Percentiles rank a stretch among this genome's conserved stretches.
Evolutionary conservation across 192 early-diverging fungal species (phyloP).

Genomic region (Rhizoclosmatium sp.): DNA sequence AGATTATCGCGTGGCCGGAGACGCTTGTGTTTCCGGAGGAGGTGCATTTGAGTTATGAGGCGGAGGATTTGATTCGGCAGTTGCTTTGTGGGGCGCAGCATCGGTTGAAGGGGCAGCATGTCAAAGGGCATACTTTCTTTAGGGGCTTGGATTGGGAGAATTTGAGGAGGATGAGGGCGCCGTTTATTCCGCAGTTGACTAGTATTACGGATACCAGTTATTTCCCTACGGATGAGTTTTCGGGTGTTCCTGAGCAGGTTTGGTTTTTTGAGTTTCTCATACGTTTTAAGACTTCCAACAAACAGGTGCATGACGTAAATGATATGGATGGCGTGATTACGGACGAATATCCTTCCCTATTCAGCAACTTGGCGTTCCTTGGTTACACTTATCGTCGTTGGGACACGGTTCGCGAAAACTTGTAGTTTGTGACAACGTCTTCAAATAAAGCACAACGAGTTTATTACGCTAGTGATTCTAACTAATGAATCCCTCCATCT

Average conservation of each 20-base stretch:
- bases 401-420: slow-evolving; percentile 62
- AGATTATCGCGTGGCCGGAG: slow-evolving; percentile 98
- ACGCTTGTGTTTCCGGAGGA: slow-evolving; percentile 92
- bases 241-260: slow-evolving; percentile 53
- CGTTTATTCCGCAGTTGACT: slow-evolving; percentile 88
- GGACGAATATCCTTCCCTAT: slow-evolving; percentile 51
- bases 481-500: background rate
- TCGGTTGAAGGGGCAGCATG: slow-evolving; percentile 85
- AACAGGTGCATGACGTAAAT: slow-evolving; percentile 76
- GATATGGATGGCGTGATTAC: slow-evolving; percentile 77
- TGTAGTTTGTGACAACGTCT: slow-evolving; percentile 32
- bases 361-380: slow-evolving; percentile 97
- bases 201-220: slow-evolving; percentile 98
- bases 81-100: slow-evolving; percentile 88
- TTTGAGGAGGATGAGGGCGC: slow-evolving; percentile 83
- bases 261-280: slow-evolving; percentile 13
- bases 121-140: slow-evolving; percentile 95
- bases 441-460: no score
- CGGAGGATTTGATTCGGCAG: slow-evolving; percentile 91
- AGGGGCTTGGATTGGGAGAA: slow-evolving; percentile 90
- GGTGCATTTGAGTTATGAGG: slow-evolving; percentile 87
- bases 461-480: no score
- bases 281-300: slow-evolving; percentile 78
- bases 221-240: slow-evolving; percentile 94
- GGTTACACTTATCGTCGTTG: slow-evolving; percentile 98